A percentile compares a stretch with the other conserved stretches of the same genome.
phyloP scores from a whole-genome alignment of 495 filamentous ascomycete genomes.

The Lophium mytilinum region DNA sequence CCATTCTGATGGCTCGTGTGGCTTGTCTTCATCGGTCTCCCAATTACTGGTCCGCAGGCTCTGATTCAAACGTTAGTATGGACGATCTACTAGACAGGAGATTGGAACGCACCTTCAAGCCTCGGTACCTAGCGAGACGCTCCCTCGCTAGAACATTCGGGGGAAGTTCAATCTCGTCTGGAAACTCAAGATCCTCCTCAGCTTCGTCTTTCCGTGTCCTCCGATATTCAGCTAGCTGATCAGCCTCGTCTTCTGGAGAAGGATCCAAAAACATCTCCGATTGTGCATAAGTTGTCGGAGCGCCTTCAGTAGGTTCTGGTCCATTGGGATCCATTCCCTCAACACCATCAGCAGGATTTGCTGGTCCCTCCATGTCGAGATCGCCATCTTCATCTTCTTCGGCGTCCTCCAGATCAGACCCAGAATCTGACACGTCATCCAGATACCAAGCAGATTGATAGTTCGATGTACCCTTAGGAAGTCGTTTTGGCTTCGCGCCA shows the following conservation, averaged over 20 bases:
- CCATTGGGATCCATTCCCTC: conserved; percentile 50
- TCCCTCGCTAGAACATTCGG: conserved; percentile 82
- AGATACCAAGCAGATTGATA: conserved; percentile 95
- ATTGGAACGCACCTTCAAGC: conserved; percentile 57
- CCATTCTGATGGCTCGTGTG: conserved; percentile 86
- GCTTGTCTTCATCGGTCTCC: conserved; percentile 78
- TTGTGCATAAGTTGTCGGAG: conserved; percentile 75
- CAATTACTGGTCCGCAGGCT: conserved; percentile 76
- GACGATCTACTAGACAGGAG: too few relatives aligned
- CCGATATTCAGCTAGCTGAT: conserved; percentile 70
- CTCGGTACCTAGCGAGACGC: conserved; percentile 74
- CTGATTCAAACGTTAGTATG: conserved; percentile 1
- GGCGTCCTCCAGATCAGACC: conserved; percentile 69
- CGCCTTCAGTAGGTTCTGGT: conserved; percentile 65
- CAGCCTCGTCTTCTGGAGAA: conserved; percentile 76
- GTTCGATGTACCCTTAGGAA: conserved; percentile 84
- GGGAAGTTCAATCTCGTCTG: conserved; percentile 91
- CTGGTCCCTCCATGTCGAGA: conserved; percentile 37
- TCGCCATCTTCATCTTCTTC: conserved; percentile 45
- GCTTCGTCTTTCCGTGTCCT: conserved; percentile 66
- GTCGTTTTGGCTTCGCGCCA: conserved; percentile 55
- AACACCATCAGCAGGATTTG: conserved; percentile 51
- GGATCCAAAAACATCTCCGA: conserved; percentile 88
- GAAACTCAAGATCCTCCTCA: conserved; percentile 87
- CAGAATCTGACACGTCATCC: conserved; percentile 77